Evolutionary conservation across 78 protist genomes (phyloP).

Genomic region (Dictyostelium intermedium): DNA sequence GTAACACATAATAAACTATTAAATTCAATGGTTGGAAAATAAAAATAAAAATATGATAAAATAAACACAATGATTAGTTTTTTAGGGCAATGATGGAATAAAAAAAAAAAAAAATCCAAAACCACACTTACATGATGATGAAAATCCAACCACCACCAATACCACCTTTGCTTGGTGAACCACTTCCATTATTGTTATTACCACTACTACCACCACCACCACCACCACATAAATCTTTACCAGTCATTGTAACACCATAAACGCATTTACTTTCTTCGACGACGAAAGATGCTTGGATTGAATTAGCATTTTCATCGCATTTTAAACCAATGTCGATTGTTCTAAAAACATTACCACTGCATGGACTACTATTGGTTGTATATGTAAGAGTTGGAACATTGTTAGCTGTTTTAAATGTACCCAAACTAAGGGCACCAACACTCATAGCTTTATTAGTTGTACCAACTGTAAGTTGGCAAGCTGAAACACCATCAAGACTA

Average conservation of each 20-base stretch:
- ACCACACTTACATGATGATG: constrained; percentile 26
- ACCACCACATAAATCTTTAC: neutral
- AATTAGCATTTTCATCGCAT: neutral
- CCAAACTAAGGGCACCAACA: neutral
- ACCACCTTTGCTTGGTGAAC: neutral
- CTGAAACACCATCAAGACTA: neutral
- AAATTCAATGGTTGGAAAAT: neutral
- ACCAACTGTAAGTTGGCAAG: neutral
- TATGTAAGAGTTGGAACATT: neutral
- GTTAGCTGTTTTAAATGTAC: neutral
- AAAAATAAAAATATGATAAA: neutral
- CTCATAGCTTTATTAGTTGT: neutral
- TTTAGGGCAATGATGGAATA: neutral
- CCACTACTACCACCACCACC: neutral
- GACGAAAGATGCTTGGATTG: neutral
- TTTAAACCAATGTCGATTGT: neutral
- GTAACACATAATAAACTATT: neutral
- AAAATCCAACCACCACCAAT: constrained; percentile 75
- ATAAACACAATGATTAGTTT: neutral
- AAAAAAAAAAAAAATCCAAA: neutral
- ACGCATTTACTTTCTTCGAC: constrained; percentile 14
- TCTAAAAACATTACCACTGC: neutral
- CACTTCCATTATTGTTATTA: neutral
- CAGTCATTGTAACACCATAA: neutral
- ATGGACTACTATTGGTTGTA: neutral